Evolutionary conservation across 192 early-diverging fungal genomes (phyloP), one percentile per base, ranked within the genome.

Genomic region (Coemansia sp.): DNA sequence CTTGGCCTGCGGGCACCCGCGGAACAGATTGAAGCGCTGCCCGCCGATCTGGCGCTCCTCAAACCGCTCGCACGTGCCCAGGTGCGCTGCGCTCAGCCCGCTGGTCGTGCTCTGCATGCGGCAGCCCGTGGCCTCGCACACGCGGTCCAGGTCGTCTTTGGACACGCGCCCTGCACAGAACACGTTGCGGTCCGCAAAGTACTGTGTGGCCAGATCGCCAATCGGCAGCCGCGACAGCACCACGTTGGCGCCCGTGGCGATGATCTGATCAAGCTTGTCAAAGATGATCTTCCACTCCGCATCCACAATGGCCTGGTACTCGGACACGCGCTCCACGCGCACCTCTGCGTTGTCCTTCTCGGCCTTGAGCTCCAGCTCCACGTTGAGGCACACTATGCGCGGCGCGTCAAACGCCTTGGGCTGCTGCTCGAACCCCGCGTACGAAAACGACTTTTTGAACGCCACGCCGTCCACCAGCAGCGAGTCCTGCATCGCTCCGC

Each of bases 261-360:
- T 86, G 68, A 99, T 97, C 39, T 89, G 89, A 60, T 96, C 94
- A 15, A 99, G 82, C 79, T 99, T 99, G 56, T 96, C 90, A 80
- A 93, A 99, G 71, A 99, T 99, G 66, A 99, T 97, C 68, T 87
- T 80, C 96, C 96, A 99, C 72, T 99, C 96, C 43, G 96, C 96
- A 63, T 99, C 96, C 14, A 99, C 96, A 62, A 99, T 93, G 38
- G 93, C 90, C 85, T 99, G 96, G 81, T 99, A 99, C 61, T 99
- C 96, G 70, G 90, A 72, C 13, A 98, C 96, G 64, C 91, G 86
- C 58, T 97, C 92, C 2, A 98, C 89, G 21, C 96, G 83, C 54
- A 99, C 96, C 85, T 99, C 96, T 21, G 96, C 96, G 73, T 99
- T 99, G 65, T 99, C 96, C 68, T 92, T 93, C 70, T 99, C 96